Base-by-base conservation (phyloP, 1,284 basidiomycete species). In the Testicularia cyperi region DNA sequence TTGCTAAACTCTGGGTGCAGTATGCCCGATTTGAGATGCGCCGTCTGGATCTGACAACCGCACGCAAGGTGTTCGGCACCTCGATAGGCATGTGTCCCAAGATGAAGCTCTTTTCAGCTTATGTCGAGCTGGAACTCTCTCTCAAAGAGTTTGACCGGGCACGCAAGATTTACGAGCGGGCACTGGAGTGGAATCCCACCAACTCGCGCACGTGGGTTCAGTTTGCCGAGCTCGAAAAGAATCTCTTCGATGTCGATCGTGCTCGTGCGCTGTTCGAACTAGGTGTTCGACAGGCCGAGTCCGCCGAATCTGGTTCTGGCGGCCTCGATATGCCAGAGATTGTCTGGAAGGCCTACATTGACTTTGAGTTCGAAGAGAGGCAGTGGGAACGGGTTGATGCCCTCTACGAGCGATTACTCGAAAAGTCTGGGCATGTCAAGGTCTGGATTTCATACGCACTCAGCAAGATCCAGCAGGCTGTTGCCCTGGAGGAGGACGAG, bases 11-110 rank as follows among this genome's bases (percentile, higher is more conserved):
- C 16, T 77, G 75, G 75, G 88, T 36, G 82, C 88, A 71, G 79
- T 95, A 88, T 67, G 91, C 94, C 1, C 85, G 87, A 54, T 98
- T 97, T 70, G 94, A 98, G 77, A 81, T 97, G 14, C 84, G 95
- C 20, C 84, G 85, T 34, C 80, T 95, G 26, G 86, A 96, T 60
- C 80, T 99, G 23, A 78, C 81, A 20, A 85, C 88, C 13, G 94
- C 94, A 4, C 83, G 95, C 37, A 97, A 92, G 77, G 83, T 92
- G 25, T 79, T 99, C 23, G 94, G 94, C 12, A 83, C 87, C 0
- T 87, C 86, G 3, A 92, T 99, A 57, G 95, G 95, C 6, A 87
- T 96, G 85, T 91, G 88, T 68, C 91, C 94, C 0, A 99, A 98
- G 73, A 90, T 92, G 71, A 75, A 83, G 36, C 67, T 75, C 4